Evolutionary conservation across 2,329 filamentous ascomycete genomes (phyloP), one percentile per base, ranked within the genome.

Genomic region (Fusarium kyushuense): DNA sequence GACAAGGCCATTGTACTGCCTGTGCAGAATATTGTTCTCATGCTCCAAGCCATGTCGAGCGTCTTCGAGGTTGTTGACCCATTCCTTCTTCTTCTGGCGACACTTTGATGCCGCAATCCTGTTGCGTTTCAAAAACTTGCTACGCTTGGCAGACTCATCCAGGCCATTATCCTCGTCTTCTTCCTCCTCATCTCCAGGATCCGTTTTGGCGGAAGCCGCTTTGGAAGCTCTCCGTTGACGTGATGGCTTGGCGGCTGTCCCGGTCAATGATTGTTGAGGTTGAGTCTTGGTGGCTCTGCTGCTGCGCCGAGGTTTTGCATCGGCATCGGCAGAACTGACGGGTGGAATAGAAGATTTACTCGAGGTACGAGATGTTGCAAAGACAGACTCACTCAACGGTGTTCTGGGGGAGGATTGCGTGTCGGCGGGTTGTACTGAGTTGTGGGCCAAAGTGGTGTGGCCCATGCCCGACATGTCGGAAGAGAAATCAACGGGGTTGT

Each of bases 41-140:
- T 68, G 72, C 72, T 87, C 85, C 43, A 87, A 69, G 1, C 74
- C 78, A 12, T 75, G 67, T 56, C 82, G 83, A 8, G 78, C 79
- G 54, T 83, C 80, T 61, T 87, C 83, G 23, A 87, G 73, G n/a
- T 83, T 80, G 14, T 77, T 77, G 23, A 84, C 81, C 80, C 83
- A 86, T 69, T 82, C 78, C 76, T 87, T 88, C 72, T 86, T 87
- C 77, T 92, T 92, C 72, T 90, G 86, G 5, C 91, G 86, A 73
- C 90, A 93, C 74, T 92, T 93, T 75, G 88, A 90, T 2, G 91
- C 91, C 0, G 91, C 91, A 4, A 91, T 80, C 12, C 91, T 84
- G 76, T 94, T 94, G 63, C 90, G 86, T 77, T 92, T 89, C 0
- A 92, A 82, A 70, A 89, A 89, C 64, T 84, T 84, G 63, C 81